phyloP scores from a whole-genome alignment of 768 basidiomycete genomes.

The Tephrocybe sp. region DNA sequence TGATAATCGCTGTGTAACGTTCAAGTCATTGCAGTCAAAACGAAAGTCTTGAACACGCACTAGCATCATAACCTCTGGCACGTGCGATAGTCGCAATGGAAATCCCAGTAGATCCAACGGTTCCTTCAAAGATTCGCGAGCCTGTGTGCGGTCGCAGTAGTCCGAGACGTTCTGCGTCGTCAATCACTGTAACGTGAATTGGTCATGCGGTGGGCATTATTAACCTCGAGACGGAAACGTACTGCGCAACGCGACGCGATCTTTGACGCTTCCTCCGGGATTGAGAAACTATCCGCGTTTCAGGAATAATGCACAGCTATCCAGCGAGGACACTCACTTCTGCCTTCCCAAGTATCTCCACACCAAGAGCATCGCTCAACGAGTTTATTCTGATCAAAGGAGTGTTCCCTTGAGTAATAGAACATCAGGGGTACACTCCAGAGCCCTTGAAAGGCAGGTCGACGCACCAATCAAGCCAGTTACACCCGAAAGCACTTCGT shows the following conservation, averaged over 20 bases:
- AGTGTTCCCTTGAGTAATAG: conserved; percentile 72
- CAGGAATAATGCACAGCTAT: background rate
- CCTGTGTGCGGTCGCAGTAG: conserved; percentile 83
- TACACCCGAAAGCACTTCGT: conserved; percentile 80
- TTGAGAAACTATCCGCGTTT: conserved; percentile 72
- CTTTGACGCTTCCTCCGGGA: conserved; percentile 97
- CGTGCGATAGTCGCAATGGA: conserved; percentile 92
- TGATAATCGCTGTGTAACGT: conserved; percentile 66
- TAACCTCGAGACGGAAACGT: conserved; percentile 19
- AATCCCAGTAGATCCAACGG: conserved; percentile 94
- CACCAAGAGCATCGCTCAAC: conserved; percentile 85
- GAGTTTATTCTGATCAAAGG: conserved; percentile 91
- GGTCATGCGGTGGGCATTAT: no score
- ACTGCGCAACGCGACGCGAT: conserved; percentile 95
- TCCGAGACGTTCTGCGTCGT: conserved; percentile 78
- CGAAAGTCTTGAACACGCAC: conserved; percentile 39
- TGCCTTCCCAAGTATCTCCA: conserved; percentile 94
- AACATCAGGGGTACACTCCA: background rate
- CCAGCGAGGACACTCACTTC: conserved; percentile 53
- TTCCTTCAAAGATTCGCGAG: conserved; percentile 95
- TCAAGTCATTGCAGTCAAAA: background rate
- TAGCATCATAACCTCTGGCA: conserved; percentile 88
- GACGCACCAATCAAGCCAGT: conserved; percentile 79
- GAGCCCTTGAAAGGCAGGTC: background rate
- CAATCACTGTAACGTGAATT: background rate